These are phyloP conservation scores for Jamesozyma lodderae DNA, from an alignment of 805 yeast species.

Conservation along the genomic window DNA sequence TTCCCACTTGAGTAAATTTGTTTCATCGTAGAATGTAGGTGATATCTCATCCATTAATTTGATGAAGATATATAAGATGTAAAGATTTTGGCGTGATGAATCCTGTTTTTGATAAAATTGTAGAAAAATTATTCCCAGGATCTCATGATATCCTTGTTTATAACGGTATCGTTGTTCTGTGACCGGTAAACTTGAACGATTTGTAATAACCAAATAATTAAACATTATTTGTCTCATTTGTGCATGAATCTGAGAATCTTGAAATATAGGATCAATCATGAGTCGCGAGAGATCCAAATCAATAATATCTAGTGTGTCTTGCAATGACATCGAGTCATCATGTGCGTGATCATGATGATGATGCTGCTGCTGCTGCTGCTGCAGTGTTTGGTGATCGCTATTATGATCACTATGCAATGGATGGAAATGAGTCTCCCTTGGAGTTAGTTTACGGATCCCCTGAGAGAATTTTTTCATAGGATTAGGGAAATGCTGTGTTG, in stretches of 20 bases:
- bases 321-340: conserved; percentile 11
- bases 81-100: background rate
- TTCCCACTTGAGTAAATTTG: conserved; percentile 22
- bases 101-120: conserved; percentile 14
- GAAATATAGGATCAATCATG: conserved; percentile 19
- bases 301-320: conserved; percentile 23
- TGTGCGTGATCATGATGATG: background rate
- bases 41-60: conserved; percentile 22
- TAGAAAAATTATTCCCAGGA: conserved; percentile 23
- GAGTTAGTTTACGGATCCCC: conserved; percentile 22
- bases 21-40: conserved; percentile 22
- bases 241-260: conserved; percentile 12
- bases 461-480: conserved; percentile 2
- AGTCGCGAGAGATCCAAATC: conserved; percentile 25
- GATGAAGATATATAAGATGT: conserved; percentile 15
- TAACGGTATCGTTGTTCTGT: conserved; percentile 8
- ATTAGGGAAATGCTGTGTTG: background rate
- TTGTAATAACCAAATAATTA: conserved; percentile 12
- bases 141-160: conserved; percentile 29
- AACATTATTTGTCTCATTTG: conserved; percentile 22
- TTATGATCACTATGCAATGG: conserved; percentile 8
- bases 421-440: conserved; percentile 8
- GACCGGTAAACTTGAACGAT: background rate
- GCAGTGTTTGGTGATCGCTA: background rate
- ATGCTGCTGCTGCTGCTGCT: background rate